A percentile compares a stretch with the other conserved stretches of the same genome.
These are phyloP conservation scores for Vigna trinervia DNA, from an alignment of 306 rosid genomes.

Conservation along the genomic window DNA sequence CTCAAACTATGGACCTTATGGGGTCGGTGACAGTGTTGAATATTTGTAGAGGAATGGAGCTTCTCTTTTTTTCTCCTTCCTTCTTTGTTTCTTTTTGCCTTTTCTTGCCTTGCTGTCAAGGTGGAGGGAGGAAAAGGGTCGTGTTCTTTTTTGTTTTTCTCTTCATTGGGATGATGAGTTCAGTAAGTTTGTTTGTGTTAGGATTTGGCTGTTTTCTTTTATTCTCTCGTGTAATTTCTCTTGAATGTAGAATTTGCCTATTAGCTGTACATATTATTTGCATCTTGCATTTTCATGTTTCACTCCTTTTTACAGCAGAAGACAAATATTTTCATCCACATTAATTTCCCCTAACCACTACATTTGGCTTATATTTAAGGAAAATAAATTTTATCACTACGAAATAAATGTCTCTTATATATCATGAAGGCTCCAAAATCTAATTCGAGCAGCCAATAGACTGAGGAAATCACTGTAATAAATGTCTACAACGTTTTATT, in stretches of 20 bases:
- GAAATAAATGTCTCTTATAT: neutral
- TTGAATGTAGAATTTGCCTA: slow-evolving; percentile 51
- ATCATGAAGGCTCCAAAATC: neutral
- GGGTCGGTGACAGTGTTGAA: slow-evolving; percentile 41
- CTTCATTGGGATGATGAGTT: slow-evolving; percentile 11
- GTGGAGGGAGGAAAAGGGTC: neutral
- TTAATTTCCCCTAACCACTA: neutral
- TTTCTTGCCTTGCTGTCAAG: slow-evolving; percentile 30
- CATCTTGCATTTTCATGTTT: slow-evolving; percentile 49
- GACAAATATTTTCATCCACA: neutral
- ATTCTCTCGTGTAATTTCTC: slow-evolving; percentile 12
- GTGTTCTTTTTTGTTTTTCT: slow-evolving; percentile 8
- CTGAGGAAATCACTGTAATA: neutral
- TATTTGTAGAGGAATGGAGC: slow-evolving; percentile 53
- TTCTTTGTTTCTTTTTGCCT: slow-evolving; percentile 24
- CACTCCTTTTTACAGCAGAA: neutral
- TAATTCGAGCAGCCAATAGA: neutral
- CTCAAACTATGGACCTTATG: slow-evolving; percentile 38
- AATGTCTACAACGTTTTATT: neutral
- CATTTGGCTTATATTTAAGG: too few species aligned
- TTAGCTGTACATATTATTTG: slow-evolving; percentile 62
- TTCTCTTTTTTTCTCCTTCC: neutral
- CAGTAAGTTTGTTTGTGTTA: slow-evolving; percentile 37
- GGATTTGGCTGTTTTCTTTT: slow-evolving; percentile 42
- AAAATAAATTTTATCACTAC: too few species aligned